Conservation (phyloP, 75 land plant species). For the Selaginella tamariscina region DNA sequence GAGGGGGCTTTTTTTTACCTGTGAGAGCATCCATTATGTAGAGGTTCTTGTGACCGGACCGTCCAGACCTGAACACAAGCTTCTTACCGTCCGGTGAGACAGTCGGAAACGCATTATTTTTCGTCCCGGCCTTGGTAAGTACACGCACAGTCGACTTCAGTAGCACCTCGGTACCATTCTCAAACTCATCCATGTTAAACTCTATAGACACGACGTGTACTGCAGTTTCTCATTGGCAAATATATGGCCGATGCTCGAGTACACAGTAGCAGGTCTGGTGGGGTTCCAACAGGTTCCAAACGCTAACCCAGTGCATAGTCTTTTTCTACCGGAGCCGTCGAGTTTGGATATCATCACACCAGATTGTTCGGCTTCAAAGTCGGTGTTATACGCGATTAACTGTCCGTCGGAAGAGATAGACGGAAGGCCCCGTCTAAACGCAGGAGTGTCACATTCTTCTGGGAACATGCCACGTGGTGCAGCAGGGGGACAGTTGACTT, state of each 20-base stretch:
- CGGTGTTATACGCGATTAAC: conserved; percentile 44
- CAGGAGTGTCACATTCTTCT: conserved; percentile 34
- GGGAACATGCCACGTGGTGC: conserved; percentile 43
- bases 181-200: conserved; percentile 29
- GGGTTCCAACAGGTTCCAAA: conserved; percentile 70
- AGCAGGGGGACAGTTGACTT: conserved; percentile 36
- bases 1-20: too few relatives aligned
- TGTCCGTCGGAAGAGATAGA: conserved; percentile 62
- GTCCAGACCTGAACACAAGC: conserved; percentile 75
- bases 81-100: conserved; percentile 85
- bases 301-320: conserved; percentile 25
- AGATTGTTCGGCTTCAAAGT: conserved; percentile 22
- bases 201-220: conserved; percentile 57
- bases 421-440: conserved; percentile 64
- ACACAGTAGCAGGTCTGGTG: conserved; percentile 47
- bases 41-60: conserved; percentile 77
- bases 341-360: conserved; percentile 47
- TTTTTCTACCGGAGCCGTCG: conserved; percentile 44
- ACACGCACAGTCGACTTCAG: conserved; percentile 22
- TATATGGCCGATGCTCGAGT: conserved; percentile 48
- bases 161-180: background rate
- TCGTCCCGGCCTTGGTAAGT: conserved; percentile 40
- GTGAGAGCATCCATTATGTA: conserved; percentile 82
- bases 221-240: conserved; percentile 37
- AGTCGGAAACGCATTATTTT: conserved; percentile 82